Evolutionary conservation across 306 rosid species (phyloP).

Genomic region (Rubus parviflorus): DNA sequence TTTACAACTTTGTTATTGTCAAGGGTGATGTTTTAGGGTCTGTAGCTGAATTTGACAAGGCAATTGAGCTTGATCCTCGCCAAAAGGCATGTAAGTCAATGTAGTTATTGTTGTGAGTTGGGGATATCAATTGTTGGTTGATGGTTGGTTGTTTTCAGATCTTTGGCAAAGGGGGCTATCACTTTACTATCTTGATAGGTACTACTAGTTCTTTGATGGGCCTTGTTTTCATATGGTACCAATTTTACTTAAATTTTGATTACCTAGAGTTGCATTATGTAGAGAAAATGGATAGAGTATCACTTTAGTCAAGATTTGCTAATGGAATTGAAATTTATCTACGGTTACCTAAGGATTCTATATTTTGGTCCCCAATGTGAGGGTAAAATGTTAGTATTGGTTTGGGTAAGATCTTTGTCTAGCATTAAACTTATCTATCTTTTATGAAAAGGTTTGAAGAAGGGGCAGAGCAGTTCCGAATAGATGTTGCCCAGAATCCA

Average conservation of each 20-base stretch:
- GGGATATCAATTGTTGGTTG: slow-evolving; percentile 23
- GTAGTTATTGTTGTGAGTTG: slow-evolving; percentile 15
- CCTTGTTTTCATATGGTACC: not conserved
- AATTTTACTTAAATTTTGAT: too few relatives aligned
- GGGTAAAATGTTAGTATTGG: not conserved
- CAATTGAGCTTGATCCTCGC: slow-evolving; percentile 83
- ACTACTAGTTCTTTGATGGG: slow-evolving; percentile 27
- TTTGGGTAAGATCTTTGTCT: not conserved
- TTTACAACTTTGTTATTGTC: slow-evolving; percentile 17
- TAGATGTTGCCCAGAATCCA: slow-evolving; percentile 93
- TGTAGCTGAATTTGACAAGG: slow-evolving; percentile 75
- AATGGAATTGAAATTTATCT: not conserved
- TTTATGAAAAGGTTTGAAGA: slow-evolving; percentile 62
- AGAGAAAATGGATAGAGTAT: not conserved
- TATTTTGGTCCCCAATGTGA: not conserved
- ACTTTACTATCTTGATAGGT: slow-evolving; percentile 81
- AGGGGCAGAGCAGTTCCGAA: slow-evolving; percentile 89
- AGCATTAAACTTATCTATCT: slow-evolving; percentile 16
- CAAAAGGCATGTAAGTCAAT: slow-evolving; percentile 82
- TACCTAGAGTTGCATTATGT: not conserved
- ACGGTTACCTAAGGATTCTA: too few relatives aligned
- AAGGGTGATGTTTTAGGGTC: slow-evolving; percentile 82
- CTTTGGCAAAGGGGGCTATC: slow-evolving; percentile 97
- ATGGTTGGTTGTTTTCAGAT: slow-evolving; percentile 55
- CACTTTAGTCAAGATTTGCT: not conserved